Evolutionary conservation across 768 basidiomycete species (phyloP), one percentile per base, ranked within the genome.

Genomic region (Russula foetens): DNA sequence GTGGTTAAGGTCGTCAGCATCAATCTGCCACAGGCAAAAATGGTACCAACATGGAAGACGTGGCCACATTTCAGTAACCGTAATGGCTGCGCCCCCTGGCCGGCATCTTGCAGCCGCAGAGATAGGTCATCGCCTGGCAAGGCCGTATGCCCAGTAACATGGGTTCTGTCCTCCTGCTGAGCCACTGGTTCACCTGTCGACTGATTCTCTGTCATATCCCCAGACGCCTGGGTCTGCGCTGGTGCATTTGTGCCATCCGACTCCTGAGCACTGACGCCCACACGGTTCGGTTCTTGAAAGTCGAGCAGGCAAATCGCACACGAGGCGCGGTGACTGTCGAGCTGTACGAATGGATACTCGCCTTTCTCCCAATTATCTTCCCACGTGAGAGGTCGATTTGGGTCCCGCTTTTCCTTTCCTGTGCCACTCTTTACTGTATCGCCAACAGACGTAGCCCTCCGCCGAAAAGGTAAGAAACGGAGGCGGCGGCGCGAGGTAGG

Each of bases 241-340:
- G 63, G 54, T 7, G 57, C 41, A 31, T 52, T 28, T 23, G 55
- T 39, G 17, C 26, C 49, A 5, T 58, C 48, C 53, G 56, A 62
- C 53, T 67, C 73, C 66, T 67, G 70, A 65, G 70, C 76, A 72
- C 66, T 68, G 4, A 48, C 62, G 26, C 69, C 72, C 41, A 71
- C 65, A 56, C 74, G 70, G 66, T 67, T 78, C 17, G 90, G 90
- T 71, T 86, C 87, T 65, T 88, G 87, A 63, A 91, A 93, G 70
- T 92, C 90, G 80, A 87, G 79, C 65, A 92, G 74, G 70, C 91
- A 92, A 56, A 92, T 89, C 26, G 88, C 88, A 70, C 90, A 92
- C 17, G 85, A 82, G 4, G 91, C 91, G 54, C 90, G 84, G 68
- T 92, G 90, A 24, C 83, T 86, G 65, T 91, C 88, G 39, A 93